Evolutionary conservation across 1,284 basidiomycete genomes (phyloP).

Genomic region (Melampsora allii-populina): DNA sequence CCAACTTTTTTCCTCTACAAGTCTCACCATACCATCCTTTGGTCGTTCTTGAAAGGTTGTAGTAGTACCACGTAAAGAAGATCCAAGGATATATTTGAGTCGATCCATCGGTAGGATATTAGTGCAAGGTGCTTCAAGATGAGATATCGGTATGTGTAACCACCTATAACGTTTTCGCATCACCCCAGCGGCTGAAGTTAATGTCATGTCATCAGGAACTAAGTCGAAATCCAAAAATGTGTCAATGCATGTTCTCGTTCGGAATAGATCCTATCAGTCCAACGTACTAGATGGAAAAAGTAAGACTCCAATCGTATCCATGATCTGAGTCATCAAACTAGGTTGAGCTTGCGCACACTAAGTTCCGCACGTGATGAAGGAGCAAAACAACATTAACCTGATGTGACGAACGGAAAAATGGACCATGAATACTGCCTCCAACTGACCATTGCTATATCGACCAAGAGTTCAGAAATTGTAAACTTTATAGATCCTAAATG

Average conservation of each 20-base stretch:
- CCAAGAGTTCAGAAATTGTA: constrained; percentile 36
- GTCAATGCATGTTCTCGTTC: neutral
- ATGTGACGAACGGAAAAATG: neutral
- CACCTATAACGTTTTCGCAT: constrained; percentile 39
- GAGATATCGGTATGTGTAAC: constrained; percentile 36
- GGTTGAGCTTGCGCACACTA: constrained; percentile 35
- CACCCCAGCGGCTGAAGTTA: constrained; percentile 24
- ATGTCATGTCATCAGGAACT: constrained; percentile 38
- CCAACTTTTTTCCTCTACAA: constrained; percentile 42
- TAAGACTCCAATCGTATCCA: constrained; percentile 40
- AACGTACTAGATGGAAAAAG: constrained; percentile 35
- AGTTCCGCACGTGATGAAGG: neutral
- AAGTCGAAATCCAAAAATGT: neutral
- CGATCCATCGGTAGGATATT: constrained; percentile 29
- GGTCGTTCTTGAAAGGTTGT: constrained; percentile 27
- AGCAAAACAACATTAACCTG: neutral
- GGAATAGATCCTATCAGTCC: too few relatives aligned
- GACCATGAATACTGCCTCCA: neutral
- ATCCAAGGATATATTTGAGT: constrained; percentile 40
- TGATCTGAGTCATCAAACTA: constrained; percentile 33
- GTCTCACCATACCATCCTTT: constrained; percentile 28
- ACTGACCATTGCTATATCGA: constrained; percentile 35
- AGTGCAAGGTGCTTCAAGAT: constrained; percentile 7
- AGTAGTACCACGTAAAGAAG: constrained; percentile 33
- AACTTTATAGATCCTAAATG: constrained; percentile 34